phyloP scores from a whole-genome alignment of 768 basidiomycete genomes.

The Trametes elegans region DNA sequence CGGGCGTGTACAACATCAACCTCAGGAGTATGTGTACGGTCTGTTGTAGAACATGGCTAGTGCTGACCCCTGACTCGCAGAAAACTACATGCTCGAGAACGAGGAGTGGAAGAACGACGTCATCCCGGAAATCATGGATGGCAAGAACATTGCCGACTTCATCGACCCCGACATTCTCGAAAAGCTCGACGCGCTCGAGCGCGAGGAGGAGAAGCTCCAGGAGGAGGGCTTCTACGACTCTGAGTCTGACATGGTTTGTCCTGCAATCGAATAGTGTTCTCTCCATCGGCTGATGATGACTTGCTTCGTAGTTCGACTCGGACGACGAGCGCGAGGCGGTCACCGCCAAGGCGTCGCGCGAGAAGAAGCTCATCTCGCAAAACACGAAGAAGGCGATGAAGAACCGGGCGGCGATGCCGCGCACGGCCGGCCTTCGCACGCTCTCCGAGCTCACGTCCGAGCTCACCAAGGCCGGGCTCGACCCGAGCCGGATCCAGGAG shows the following conservation, averaged over 20 bases:
- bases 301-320: conserved; percentile 41
- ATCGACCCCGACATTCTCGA: conserved; percentile 97
- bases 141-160: conserved; percentile 98
- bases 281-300: background rate
- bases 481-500: conserved; percentile 84
- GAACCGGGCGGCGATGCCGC: conserved; percentile 77
- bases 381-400: conserved; percentile 83
- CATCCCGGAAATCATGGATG: conserved; percentile 98
- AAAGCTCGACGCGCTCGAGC: conserved; percentile 94
- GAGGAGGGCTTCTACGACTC: conserved; percentile 94
- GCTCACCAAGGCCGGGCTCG: conserved; percentile 85
- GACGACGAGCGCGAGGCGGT: conserved; percentile 77
- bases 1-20: conserved; percentile 90
- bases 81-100: conserved; percentile 86
- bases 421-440: conserved; percentile 67
- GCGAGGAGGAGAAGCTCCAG: conserved; percentile 92
- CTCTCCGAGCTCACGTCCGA: conserved; percentile 73
- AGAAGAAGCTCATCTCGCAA: conserved; percentile 70
- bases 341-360: conserved; percentile 55
- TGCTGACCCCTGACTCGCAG: conserved; percentile 40
- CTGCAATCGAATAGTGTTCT: background rate
- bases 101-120: conserved; percentile 94
- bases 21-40: conserved; percentile 67
- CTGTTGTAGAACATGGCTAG: background rate
- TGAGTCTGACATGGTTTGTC: conserved; percentile 79